A percentile compares a stretch with the other conserved stretches of the same genome.
phyloP scores from a whole-genome alignment of 805 yeast genomes.

The Teunomyces kruisii region DNA sequence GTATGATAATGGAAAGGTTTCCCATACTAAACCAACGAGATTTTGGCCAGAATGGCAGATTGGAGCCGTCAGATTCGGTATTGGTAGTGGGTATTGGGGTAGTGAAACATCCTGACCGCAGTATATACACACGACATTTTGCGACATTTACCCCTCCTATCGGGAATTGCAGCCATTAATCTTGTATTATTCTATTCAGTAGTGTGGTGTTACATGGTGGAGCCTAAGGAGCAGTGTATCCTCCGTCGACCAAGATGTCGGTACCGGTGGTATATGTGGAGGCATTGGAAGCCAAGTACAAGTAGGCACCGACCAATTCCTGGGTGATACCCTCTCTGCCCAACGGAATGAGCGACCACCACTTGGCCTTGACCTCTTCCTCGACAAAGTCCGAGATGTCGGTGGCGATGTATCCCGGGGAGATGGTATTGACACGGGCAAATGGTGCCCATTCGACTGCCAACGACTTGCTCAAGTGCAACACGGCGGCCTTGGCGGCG shows the following conservation, averaged over 20 bases:
- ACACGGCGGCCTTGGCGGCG: conserved; percentile 46
- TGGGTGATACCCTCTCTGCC: conserved; percentile 47
- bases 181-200: conserved; percentile 1
- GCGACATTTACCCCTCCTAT: neutral
- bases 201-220: neutral
- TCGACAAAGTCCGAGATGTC: conserved; percentile 40
- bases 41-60: no score
- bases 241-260: conserved; percentile 48
- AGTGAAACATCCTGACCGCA: no score
- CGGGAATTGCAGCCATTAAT: neutral
- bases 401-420: conserved; percentile 45
- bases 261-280: conserved; percentile 45
- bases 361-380: conserved; percentile 29
- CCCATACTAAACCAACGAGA: no score
- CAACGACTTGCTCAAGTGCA: conserved; percentile 43
- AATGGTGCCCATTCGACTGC: conserved; percentile 51
- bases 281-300: conserved; percentile 45
- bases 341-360: conserved; percentile 44
- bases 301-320: conserved; percentile 48
- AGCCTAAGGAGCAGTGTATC: conserved; percentile 26
- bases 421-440: conserved; percentile 42
- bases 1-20: no score
- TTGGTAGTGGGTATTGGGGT: no score
- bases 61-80: no score
- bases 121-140: neutral